A percentile compares a stretch with the other conserved stretches of the same genome.
phyloP scores from a whole-genome alignment of 805 yeast genomes.

The Torulaspora maleeae region DNA sequence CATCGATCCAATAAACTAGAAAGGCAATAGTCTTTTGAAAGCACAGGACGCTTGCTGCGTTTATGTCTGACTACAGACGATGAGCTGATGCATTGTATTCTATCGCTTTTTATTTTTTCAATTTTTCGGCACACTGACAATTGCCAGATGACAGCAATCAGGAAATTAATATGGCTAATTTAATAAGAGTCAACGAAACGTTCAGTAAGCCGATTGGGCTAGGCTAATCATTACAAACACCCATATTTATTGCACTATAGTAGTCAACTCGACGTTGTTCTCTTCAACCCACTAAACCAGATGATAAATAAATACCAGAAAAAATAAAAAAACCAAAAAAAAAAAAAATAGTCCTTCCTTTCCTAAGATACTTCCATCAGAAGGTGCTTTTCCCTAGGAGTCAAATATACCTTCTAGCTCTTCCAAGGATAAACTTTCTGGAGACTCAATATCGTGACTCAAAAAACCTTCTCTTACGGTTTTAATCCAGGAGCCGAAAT shows the following conservation, averaged over 20 bases:
- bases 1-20: not conserved
- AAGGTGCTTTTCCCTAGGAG: slow-evolving; percentile 7
- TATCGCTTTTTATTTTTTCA: not conserved
- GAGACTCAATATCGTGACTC: slow-evolving; percentile 71
- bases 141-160: not conserved
- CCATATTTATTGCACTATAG: not conserved
- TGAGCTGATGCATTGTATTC: not conserved
- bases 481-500: slow-evolving; percentile 49
- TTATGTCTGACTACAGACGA: not conserved
- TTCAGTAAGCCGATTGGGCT: not conserved
- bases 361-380: not conserved
- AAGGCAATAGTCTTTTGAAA: too few relatives aligned
- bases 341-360: slow-evolving; percentile 2
- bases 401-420: slow-evolving; percentile 54
- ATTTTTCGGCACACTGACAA: not conserved
- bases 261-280: not conserved
- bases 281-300: slow-evolving; percentile 4
- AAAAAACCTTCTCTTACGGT: slow-evolving; percentile 73
- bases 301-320: slow-evolving; percentile 5
- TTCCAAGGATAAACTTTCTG: slow-evolving; percentile 71
- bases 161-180: not conserved
- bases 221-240: slow-evolving; percentile 4
- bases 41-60: too few relatives aligned
- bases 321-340: slow-evolving; percentile 9
- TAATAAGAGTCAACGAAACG: slow-evolving; percentile 1